Conservation (phyloP, 140 eudicot species). For the Stevia rebaudiana region DNA sequence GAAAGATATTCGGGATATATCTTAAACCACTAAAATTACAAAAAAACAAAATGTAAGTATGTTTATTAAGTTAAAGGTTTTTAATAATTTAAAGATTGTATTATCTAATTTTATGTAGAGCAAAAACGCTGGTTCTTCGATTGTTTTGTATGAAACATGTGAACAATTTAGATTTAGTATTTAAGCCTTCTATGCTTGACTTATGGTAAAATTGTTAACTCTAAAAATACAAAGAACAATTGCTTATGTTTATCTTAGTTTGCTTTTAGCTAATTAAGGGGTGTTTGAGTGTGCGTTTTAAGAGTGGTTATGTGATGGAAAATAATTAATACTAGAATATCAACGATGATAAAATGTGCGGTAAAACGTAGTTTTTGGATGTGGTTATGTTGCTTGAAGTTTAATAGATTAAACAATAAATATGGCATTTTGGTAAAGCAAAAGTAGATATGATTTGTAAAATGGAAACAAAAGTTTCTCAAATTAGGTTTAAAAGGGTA, state of each 20-base stretch:
- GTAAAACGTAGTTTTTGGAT: neutral
- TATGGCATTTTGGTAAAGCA: neutral
- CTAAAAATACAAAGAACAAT: neutral
- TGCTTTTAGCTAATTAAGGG: neutral
- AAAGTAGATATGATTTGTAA: neutral
- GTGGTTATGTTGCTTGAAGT: neutral
- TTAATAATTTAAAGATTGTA: neutral
- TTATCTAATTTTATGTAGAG: neutral
- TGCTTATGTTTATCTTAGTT: neutral
- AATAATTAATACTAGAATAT: neutral
- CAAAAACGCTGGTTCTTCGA: neutral
- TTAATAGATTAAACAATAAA: neutral
- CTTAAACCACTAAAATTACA: constrained; percentile 72
- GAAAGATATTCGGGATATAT: constrained; percentile 69
- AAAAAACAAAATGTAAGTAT: neutral
- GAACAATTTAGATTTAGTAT: neutral
- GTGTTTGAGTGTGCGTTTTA: neutral
- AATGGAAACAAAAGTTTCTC: neutral
- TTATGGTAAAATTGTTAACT: neutral
- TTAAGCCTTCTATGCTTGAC: neutral
- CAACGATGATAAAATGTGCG: neutral
- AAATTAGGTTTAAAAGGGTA: too few relatives aligned
- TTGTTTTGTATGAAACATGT: neutral
- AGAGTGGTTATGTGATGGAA: neutral
- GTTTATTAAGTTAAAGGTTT: neutral